phyloP scores from a whole-genome alignment of 805 yeast species.

The Cyberlindnera saturnus region DNA sequence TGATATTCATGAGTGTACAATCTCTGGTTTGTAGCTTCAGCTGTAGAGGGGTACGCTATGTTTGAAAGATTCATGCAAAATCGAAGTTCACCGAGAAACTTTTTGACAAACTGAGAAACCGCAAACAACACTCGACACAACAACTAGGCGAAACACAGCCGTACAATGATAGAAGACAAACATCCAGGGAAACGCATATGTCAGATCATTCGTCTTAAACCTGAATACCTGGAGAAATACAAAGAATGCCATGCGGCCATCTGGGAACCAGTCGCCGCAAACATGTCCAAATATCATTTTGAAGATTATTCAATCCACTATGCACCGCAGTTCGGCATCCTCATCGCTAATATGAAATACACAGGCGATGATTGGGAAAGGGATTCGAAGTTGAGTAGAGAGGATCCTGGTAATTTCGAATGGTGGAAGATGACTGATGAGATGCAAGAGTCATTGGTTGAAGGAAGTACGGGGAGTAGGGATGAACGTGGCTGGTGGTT shows the following conservation, averaged over 20 bases:
- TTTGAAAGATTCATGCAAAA: no score
- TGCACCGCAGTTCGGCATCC: conserved; percentile 24
- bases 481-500: conserved; percentile 37
- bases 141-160: no score
- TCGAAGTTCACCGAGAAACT: no score
- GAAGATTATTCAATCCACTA: conserved; percentile 37
- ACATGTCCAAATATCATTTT: conserved; percentile 30
- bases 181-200: conserved; percentile 34
- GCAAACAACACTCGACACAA: no score
- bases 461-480: conserved; percentile 31
- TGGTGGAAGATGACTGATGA: conserved; percentile 37
- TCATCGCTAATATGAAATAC: conserved; percentile 34
- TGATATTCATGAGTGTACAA: background rate
- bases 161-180: conserved; percentile 6
- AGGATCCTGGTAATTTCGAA: conserved; percentile 31
- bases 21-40: background rate
- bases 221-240: conserved; percentile 34
- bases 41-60: background rate
- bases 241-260: conserved; percentile 27
- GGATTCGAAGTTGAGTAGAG: conserved; percentile 28
- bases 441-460: conserved; percentile 33
- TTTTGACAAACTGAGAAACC: no score
- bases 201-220: conserved; percentile 33
- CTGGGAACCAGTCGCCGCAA: conserved; percentile 28
- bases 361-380: conserved; percentile 32